Evolutionary conservation across 352 stramenopile genomes (phyloP).

Genomic region (Globisporangium polare): DNA sequence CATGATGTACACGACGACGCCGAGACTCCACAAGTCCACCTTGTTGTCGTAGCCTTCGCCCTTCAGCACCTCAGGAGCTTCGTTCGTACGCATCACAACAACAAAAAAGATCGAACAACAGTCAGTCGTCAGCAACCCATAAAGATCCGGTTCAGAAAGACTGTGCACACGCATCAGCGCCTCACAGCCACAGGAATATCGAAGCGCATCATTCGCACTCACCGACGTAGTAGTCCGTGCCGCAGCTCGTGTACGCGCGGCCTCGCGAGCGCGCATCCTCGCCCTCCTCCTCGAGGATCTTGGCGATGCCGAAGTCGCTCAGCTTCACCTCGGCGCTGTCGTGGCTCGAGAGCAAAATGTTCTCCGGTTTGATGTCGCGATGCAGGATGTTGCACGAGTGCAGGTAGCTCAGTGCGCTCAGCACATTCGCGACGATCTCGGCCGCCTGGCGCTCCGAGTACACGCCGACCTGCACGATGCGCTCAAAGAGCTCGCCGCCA

Average conservation of each 20-base stretch:
- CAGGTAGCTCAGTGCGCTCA: constrained; percentile 68
- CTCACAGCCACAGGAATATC: background rate
- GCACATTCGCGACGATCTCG: constrained; percentile 70
- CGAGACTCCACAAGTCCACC: constrained; percentile 83
- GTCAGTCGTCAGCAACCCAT: background rate
- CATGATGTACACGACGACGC: constrained; percentile 88
- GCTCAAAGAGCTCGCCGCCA: constrained; percentile 80
- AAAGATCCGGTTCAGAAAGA: constrained; percentile 3
- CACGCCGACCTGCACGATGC: constrained; percentile 75
- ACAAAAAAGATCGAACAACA: background rate
- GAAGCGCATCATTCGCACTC: background rate
- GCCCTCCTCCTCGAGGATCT: constrained; percentile 78
- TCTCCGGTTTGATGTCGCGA: constrained; percentile 82
- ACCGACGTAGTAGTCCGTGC: constrained; percentile 87
- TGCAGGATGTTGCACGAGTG: constrained; percentile 82
- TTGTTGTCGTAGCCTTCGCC: constrained; percentile 86
- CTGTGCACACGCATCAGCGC: background rate
- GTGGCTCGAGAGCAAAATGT: constrained; percentile 70
- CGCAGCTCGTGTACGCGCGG: constrained; percentile 84
- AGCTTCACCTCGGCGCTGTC: constrained; percentile 77
- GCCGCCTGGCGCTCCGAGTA: constrained; percentile 80
- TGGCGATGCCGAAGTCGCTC: constrained; percentile 82
- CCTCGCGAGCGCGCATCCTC: constrained; percentile 62
- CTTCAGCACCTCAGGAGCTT: constrained; percentile 78
- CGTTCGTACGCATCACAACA: background rate